Percentiles rank a stretch among this genome's conserved stretches.
Conservation (phyloP, 2,329 filamentous ascomycete species). For the Colletotrichum gloeosporioides region DNA sequence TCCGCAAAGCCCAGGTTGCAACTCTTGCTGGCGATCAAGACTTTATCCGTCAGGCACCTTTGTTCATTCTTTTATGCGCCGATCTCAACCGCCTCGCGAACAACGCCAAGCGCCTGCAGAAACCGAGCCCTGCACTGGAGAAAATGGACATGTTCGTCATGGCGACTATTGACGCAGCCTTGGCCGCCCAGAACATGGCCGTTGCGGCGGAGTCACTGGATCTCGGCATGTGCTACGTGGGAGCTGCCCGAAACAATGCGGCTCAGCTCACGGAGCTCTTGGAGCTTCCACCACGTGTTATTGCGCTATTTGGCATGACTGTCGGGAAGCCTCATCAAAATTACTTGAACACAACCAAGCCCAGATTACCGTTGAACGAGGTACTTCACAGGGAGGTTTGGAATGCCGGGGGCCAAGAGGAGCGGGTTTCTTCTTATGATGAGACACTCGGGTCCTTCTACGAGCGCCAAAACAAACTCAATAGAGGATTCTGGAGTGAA, state of each 20-base stretch:
- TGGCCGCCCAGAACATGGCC: neutral
- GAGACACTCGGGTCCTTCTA: neutral
- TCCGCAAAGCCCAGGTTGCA: conserved; percentile 30
- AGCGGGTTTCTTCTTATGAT: neutral
- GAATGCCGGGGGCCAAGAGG: neutral
- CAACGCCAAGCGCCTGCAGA: conserved; percentile 19
- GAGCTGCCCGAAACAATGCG: neutral
- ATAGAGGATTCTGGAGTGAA: neutral
- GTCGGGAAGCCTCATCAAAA: neutral
- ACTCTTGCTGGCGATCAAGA: conserved; percentile 32
- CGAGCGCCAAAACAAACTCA: neutral
- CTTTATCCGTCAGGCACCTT: conserved; percentile 34
- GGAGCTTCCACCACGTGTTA: neutral
- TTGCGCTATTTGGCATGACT: neutral
- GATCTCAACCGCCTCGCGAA: conserved; percentile 33
- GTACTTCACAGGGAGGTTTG: neutral
- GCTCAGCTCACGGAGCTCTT: neutral
- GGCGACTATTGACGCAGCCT: neutral
- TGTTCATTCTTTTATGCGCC: conserved; percentile 37
- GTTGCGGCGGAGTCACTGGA: neutral
- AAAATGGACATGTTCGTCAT: neutral
- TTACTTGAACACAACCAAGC: neutral
- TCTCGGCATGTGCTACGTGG: neutral
- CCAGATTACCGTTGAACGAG: neutral
- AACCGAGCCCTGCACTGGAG: neutral